These are phyloP conservation scores for Backusella tarrabulga DNA, from an alignment of 192 early-diverging fungal genomes.

Conservation along the genomic window DNA sequence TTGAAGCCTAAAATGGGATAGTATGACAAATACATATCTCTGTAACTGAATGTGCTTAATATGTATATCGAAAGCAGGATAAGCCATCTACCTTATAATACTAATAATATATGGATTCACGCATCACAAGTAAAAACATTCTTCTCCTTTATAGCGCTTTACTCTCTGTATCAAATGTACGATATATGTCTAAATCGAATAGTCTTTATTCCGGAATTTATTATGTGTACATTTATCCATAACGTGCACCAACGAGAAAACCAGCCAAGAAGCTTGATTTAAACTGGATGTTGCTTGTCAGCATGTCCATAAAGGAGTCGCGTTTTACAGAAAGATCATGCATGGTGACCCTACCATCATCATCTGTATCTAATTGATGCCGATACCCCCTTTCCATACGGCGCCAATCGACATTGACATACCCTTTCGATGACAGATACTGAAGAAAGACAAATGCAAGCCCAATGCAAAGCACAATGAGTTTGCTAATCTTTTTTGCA, in stretches of 20 bases:
- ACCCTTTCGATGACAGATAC: slow-evolving; percentile 39
- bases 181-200: too few species aligned
- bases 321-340: slow-evolving; percentile 35
- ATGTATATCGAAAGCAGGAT: too few species aligned
- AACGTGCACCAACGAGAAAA: slow-evolving; percentile 43
- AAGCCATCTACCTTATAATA: too few species aligned
- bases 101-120: too few species aligned
- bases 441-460: slow-evolving; percentile 46
- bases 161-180: too few species aligned
- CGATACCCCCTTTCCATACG: slow-evolving; percentile 30
- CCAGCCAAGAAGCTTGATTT: slow-evolving; percentile 49
- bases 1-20: too few species aligned
- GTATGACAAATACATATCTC: too few species aligned
- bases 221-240: slow-evolving; percentile 30
- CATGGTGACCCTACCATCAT: slow-evolving; percentile 42
- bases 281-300: slow-evolving; percentile 53
- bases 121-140: too few species aligned
- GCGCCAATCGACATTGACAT: slow-evolving; percentile 45
- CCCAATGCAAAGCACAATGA: slow-evolving; percentile 44
- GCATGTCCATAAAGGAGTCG: slow-evolving; percentile 31
- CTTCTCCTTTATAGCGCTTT: too few species aligned
- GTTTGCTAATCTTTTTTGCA: slow-evolving; percentile 49
- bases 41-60: too few species aligned
- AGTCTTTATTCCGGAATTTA: background rate
- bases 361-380: slow-evolving; percentile 35